phyloP scores from a whole-genome alignment of 495 filamentous ascomycete species.

The Podospora bellae-mahoneyi region DNA sequence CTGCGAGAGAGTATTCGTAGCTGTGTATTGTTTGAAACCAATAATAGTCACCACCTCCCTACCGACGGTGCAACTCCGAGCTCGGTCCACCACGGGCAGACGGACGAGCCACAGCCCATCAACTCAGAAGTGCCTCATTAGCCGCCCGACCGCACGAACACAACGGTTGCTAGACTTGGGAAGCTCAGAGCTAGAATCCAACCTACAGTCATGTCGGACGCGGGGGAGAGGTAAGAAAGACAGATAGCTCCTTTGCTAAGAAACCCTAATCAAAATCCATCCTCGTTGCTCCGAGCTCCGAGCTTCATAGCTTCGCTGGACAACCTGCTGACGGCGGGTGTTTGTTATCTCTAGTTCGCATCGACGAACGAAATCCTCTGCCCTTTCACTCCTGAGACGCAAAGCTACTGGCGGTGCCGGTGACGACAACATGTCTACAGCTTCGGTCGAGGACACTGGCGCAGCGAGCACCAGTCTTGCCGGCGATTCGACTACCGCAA shows the following conservation, averaged over 20 bases:
- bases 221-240: conserved; percentile 41
- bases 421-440: conserved; percentile 36
- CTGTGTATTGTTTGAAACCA: not conserved
- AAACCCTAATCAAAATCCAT: not conserved
- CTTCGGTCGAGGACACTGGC: conserved; percentile 39
- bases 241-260: not conserved
- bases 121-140: not conserved
- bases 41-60: not conserved
- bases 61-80: not conserved
- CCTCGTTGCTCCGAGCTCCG: not conserved
- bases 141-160: not conserved
- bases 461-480: conserved; percentile 32
- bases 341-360: conserved; percentile 36
- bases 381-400: conserved; percentile 48
- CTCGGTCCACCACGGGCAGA: not conserved
- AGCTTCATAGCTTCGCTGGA: not conserved
- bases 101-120: not conserved
- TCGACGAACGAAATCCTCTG: conserved; percentile 52
- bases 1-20: not conserved
- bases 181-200: not conserved
- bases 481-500: conserved; percentile 33
- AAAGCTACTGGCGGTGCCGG: conserved; percentile 36
- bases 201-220: conserved; percentile 40
- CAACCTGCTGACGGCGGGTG: conserved; percentile 17
- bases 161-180: not conserved